Evolutionary conservation across 257 asterid species (phyloP), one percentile per base, ranked within the genome.

Genomic region (Echium plantagineum): DNA sequence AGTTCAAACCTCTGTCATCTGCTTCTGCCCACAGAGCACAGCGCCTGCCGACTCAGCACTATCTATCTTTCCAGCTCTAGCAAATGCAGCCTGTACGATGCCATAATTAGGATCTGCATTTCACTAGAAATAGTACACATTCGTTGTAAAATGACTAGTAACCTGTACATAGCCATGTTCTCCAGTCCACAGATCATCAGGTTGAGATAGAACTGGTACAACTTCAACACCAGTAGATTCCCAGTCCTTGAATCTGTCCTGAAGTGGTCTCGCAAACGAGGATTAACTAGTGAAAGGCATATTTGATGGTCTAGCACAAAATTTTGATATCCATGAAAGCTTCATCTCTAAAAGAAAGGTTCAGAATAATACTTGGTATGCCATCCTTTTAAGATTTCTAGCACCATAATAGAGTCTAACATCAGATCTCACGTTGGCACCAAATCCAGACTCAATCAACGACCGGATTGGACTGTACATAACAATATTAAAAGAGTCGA

Each of bases 351-450:
- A 53, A 17, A 42, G 31, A 52, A 64, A 67, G 77, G 60, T 73
- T 65, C 52, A 75, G 22, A 59, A 24, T n/a, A 19, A 21, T 51
- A 85, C 96, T 94, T 80, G 87, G 74, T 85, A 90, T 15, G 96
- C 96, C 96, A 90, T 90, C 62, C 90, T 79, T 28, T 68, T 58
- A 61, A 90, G 94, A 71, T 80, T 87, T 67, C 94, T 81, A 19
- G 97, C 96, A 21, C 96, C 97, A 64, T 90, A 90, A 75, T 90
- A 90, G 61, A 90, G 85, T 64, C 95, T 80, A 62, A 85, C 95
- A 68, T 90, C 96, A 59, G 91, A 75, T 77, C 96, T 80, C 78
- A 68, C 63, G 56, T 83, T 82, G 53, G 87, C 94, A 69, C 78
- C 68, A 9, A 90, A 83, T 63, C 95, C 96, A 21, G 78, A 74